Base-by-base conservation (phyloP, 768 basidiomycete species). In the Tricholomella constricta region DNA sequence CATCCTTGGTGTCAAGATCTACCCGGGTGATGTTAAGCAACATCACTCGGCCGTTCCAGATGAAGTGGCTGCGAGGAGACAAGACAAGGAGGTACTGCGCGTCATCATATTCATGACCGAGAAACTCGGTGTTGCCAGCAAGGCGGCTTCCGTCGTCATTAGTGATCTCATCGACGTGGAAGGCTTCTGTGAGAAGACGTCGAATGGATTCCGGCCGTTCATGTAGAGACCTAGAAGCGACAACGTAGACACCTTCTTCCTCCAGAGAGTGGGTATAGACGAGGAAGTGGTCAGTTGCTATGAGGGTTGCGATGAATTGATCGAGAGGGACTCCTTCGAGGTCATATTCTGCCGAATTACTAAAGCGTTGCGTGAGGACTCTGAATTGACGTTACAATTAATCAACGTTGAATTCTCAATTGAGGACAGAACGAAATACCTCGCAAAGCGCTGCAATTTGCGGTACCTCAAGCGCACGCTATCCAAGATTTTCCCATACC, bases 401-500 rank as follows among this genome's bases (percentile, higher is more conserved):
- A 48, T 43, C 20, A 32, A 46, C 48, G 10, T 38, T 44, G 19
- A 32, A 27, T 35, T 22, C 46, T 50, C 2, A 45, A 10, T 25
- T 22, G 12, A 27, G 12, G 20, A 35, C 8, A 15, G 35, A 23
- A 12, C 15, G 27, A 29, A 40, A 76, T 63, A 92, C 93, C 92
- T 81, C 40, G 91, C 90, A 69, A 97, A 95, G 3, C 96, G 89
- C 62, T 94, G 92, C 12, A 98, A 77, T 68, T 98, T 98, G 45
- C 97, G 82, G 67, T 96, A 94, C 41, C 97, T 83, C 55, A 96
- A 74, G 48, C 90, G 83, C 45, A 97, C 95, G 52, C 90, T 91
- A 54, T 98, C 96, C 19, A 98, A 77, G 54, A 98, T 88, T 69
- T 97, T 98, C 34, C 83, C 79, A 64, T 94, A 98, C 94, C 96